These are phyloP conservation scores for Boeremia exigua DNA, from an alignment of 2,329 filamentous ascomycete genomes.

Conservation along the genomic window DNA sequence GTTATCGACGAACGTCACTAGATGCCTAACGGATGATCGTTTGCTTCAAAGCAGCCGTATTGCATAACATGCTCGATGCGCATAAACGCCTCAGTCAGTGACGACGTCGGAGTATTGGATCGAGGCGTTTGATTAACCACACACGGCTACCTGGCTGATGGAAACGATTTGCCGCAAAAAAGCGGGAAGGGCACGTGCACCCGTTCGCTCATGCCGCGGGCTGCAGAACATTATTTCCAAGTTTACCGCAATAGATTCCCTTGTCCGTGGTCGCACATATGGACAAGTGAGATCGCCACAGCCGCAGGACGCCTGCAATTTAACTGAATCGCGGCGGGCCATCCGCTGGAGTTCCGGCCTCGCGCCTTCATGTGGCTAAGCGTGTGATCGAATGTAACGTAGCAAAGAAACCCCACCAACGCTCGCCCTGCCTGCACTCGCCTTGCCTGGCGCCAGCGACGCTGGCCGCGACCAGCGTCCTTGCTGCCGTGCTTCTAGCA, in stretches of 20 bases:
- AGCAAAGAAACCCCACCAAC: slow-evolving; percentile 33
- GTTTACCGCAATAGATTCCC: slow-evolving; percentile 5
- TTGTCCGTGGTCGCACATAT: slow-evolving; percentile 13
- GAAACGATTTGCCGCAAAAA: slow-evolving; percentile 12
- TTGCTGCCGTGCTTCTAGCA: slow-evolving; percentile 42
- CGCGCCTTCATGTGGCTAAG: slow-evolving; percentile 18
- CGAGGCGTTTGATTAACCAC: slow-evolving; percentile 8
- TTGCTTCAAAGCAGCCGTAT: background rate
- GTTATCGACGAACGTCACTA: slow-evolving; percentile 18
- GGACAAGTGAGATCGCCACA: slow-evolving; percentile 18
- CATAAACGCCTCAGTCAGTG: slow-evolving; percentile 1
- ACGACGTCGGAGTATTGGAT: slow-evolving; percentile 8
- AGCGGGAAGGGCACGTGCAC: slow-evolving; percentile 9
- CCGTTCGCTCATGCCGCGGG: slow-evolving; percentile 8
- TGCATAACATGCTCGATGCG: background rate
- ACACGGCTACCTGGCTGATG: slow-evolving; percentile 17
- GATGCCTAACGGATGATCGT: background rate
- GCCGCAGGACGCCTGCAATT: slow-evolving; percentile 24
- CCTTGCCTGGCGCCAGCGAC: slow-evolving; percentile 32
- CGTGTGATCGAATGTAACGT: slow-evolving; percentile 20
- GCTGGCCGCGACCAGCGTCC: slow-evolving; percentile 17
- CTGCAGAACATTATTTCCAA: slow-evolving; percentile 12
- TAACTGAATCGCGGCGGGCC: slow-evolving; percentile 24
- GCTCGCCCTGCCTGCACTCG: slow-evolving; percentile 31
- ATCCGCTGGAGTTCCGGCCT: slow-evolving; percentile 17